phyloP scores from a whole-genome alignment of 2,329 filamentous ascomycete species.

The Xylariaceae sp. region DNA sequence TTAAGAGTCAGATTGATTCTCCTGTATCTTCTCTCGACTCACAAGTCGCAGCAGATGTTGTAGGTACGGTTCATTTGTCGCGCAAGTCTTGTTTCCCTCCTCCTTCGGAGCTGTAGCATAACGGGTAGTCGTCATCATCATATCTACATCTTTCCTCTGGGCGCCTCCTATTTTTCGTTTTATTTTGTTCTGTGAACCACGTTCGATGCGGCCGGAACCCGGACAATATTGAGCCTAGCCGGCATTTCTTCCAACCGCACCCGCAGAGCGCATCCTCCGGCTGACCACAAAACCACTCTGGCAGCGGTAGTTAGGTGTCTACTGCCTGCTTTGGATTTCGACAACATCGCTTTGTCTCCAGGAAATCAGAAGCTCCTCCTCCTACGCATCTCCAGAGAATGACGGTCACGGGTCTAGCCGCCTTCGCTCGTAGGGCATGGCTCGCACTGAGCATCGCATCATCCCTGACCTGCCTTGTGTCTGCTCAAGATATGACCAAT shows the following conservation, averaged over 20 bases:
- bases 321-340: too few relatives aligned
- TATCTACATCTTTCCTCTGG: too few relatives aligned
- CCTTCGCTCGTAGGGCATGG: constrained; percentile 29
- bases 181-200: too few relatives aligned
- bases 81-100: neutral
- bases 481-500: constrained; percentile 31
- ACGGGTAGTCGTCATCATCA: neutral
- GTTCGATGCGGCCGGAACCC: too few relatives aligned
- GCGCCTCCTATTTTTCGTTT: too few relatives aligned
- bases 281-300: too few relatives aligned
- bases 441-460: constrained; percentile 27
- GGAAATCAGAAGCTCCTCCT: too few relatives aligned
- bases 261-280: too few relatives aligned
- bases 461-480: constrained; percentile 30
- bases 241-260: neutral
- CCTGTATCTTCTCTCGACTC: neutral
- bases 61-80: neutral
- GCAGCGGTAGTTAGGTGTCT: too few relatives aligned
- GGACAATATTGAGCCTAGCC: neutral
- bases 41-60: neutral
- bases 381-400: constrained; percentile 17
- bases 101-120: neutral
- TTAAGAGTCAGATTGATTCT: neutral
- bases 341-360: neutral
- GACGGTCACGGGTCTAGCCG: constrained; percentile 36